Evolutionary conservation across 805 yeast genomes (phyloP).

Genomic region (Nakazawaea populi): DNA sequence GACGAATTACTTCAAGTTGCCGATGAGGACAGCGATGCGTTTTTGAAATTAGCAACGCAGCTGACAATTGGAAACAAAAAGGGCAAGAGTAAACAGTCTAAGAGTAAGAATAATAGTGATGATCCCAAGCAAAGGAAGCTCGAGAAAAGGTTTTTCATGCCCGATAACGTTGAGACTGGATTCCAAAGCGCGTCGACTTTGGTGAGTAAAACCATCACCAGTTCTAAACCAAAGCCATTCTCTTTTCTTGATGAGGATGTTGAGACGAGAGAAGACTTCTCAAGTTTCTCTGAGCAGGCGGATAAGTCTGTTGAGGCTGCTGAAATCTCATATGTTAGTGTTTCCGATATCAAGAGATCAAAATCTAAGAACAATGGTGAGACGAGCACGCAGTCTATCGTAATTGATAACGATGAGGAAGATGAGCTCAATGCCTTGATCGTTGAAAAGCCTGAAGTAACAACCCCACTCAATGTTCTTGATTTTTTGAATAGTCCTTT

Average conservation of each 20-base stretch:
- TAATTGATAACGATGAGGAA: conserved; percentile 8
- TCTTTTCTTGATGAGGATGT: conserved; percentile 11
- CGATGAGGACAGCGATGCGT: conserved; percentile 53
- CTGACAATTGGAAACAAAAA: conserved; percentile 42
- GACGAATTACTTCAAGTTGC: conserved; percentile 39
- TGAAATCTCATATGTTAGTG: conserved; percentile 4
- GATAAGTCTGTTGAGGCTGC: conserved; percentile 12
- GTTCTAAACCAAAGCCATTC: background rate
- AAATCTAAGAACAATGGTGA: background rate
- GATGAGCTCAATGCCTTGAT: conserved; percentile 7
- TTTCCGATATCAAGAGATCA: conserved; percentile 8
- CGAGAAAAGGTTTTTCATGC: conserved; percentile 59
- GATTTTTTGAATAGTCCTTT: background rate
- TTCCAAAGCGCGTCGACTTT: conserved; percentile 47
- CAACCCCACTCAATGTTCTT: background rate
- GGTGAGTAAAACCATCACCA: conserved; percentile 25
- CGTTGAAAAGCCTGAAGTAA: background rate
- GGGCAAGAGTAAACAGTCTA: conserved; percentile 17
- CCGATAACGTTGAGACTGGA: conserved; percentile 64
- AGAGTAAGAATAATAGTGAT: conserved; percentile 4
- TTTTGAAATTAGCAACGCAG: conserved; percentile 61
- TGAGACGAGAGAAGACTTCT: background rate
- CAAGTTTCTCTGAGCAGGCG: background rate
- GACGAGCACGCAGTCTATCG: background rate
- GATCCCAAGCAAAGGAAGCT: conserved; percentile 11